phyloP scores from a whole-genome alignment of 2,329 filamentous ascomycete species.

The Lachnellula suecica region DNA sequence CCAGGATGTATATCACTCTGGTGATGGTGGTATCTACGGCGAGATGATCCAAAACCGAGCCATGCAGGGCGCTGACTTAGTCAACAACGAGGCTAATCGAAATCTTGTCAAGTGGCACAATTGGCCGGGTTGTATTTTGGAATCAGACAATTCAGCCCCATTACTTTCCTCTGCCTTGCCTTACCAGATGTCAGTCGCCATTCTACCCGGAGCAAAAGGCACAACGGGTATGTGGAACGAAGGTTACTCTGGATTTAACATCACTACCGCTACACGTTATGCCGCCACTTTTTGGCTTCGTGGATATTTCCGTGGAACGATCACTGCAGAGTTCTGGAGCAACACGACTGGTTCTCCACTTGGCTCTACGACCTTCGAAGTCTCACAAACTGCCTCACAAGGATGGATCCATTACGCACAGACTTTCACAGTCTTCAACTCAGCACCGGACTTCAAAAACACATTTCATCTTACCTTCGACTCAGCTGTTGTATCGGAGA shows the following conservation, averaged over 20 bases:
- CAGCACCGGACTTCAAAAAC: conserved; percentile 42
- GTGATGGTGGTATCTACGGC: conserved; percentile 69
- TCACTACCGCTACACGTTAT: conserved; percentile 18
- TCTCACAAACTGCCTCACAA: conserved; percentile 7
- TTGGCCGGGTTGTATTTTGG: conserved; percentile 5
- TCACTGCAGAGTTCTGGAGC: conserved; percentile 8
- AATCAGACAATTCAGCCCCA: conserved; percentile 10
- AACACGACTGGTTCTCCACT: conserved; percentile 9
- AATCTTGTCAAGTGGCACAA: conserved; percentile 65
- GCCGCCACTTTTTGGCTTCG: conserved; percentile 19
- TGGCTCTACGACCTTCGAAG: conserved; percentile 7
- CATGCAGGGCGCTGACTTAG: conserved; percentile 64
- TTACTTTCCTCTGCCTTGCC: conserved; percentile 10
- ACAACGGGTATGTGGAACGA: conserved; percentile 29
- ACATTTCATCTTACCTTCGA: conserved; percentile 55
- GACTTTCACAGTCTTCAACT: conserved; percentile 3
- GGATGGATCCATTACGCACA: conserved; percentile 11
- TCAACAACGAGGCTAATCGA: conserved; percentile 67
- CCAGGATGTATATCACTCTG: conserved; percentile 6
- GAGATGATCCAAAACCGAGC: conserved; percentile 68
- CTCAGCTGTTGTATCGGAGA: conserved; percentile 27
- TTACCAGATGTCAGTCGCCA: conserved; percentile 10
- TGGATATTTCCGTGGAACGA: conserved; percentile 12
- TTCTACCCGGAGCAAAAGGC: conserved; percentile 12
- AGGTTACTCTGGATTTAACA: conserved; percentile 29